Evolutionary conservation across 1,284 basidiomycete species (phyloP).

Genomic region (Cutaneotrichosporon cutaneum): DNA sequence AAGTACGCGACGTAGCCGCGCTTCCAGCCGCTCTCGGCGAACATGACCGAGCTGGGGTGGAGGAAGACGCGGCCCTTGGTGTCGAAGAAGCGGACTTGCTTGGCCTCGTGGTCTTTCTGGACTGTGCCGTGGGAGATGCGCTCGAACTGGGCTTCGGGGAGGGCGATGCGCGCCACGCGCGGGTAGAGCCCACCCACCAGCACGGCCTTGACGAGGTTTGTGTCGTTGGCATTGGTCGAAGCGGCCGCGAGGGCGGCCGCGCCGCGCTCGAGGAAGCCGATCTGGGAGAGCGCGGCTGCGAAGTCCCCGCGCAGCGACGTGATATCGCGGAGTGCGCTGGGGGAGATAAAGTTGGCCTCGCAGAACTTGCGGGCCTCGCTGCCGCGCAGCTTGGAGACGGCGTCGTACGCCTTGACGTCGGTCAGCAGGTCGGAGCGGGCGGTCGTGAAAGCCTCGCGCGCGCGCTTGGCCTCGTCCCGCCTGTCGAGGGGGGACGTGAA

Average conservation of each 20-base stretch:
- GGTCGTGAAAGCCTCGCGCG: conserved; percentile 65
- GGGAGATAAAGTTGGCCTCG: conserved; percentile 84
- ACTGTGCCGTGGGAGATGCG: conserved; percentile 75
- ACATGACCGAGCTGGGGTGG: conserved; percentile 83
- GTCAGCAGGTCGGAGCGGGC: conserved; percentile 85
- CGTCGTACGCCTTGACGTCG: conserved; percentile 72
- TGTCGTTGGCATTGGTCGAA: conserved; percentile 60
- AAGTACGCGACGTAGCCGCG: conserved; percentile 80
- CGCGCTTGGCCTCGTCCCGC: conserved; percentile 70
- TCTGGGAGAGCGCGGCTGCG: conserved; percentile 66
- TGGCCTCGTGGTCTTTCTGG: conserved; percentile 75
- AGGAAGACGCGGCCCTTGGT: conserved; percentile 51
- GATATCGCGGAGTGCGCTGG: conserved; percentile 74
- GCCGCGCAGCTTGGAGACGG: conserved; percentile 60
- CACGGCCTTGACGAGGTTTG: conserved; percentile 75
- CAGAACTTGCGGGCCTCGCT: conserved; percentile 59
- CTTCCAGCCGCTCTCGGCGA: conserved; percentile 69
- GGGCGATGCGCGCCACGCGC: conserved; percentile 67
- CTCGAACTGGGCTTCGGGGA: conserved; percentile 79
- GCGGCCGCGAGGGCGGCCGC: conserved; percentile 56
- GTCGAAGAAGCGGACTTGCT: conserved; percentile 78
- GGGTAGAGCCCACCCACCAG: conserved; percentile 82
- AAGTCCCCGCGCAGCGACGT: conserved; percentile 76
- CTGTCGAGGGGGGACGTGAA: conserved; percentile 79
- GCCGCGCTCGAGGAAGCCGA: conserved; percentile 63